A percentile compares a stretch with the other conserved stretches of the same genome.
Conservation (phyloP, 176 grass and related monocot genomes). For the Luzula sylvatica region DNA sequence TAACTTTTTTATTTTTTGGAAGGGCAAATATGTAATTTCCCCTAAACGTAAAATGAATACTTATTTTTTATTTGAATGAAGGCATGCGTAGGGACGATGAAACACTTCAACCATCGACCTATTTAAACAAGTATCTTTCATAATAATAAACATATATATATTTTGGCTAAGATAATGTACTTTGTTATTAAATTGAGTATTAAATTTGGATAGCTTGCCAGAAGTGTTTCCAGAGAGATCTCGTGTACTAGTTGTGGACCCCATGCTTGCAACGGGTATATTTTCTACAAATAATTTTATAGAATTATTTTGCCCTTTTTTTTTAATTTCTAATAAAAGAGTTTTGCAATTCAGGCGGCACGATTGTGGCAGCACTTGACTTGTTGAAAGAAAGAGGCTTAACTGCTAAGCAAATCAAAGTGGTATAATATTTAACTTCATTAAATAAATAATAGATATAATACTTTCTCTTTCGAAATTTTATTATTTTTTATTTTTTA, state of each 20-base stretch:
- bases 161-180: slow-evolving; percentile 5
- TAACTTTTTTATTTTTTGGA: slow-evolving; percentile 7
- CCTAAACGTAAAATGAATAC: slow-evolving; percentile 21
- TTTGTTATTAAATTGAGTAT: not conserved
- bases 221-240: slow-evolving; percentile 69
- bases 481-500: not conserved
- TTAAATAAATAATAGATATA: not conserved
- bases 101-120: slow-evolving; percentile 82
- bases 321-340: not conserved
- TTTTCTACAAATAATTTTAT: not conserved
- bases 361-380: slow-evolving; percentile 79
- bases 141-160: not conserved
- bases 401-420: slow-evolving; percentile 78
- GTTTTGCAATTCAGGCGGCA: slow-evolving; percentile 53
- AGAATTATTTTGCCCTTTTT: not conserved
- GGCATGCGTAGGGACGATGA: slow-evolving; percentile 84
- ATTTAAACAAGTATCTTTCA: slow-evolving; percentile 81
- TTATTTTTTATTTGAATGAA: slow-evolving; percentile 43
- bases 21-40: not conserved
- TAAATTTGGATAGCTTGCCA: slow-evolving; percentile 60
- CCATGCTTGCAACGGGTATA: slow-evolving; percentile 91
- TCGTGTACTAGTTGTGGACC: slow-evolving; percentile 79
- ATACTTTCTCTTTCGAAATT: not conserved
- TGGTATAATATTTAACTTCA: slow-evolving; percentile 39
- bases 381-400: slow-evolving; percentile 80